phyloP scores from a whole-genome alignment of 345 rosid genomes.

The Salix viminalis region DNA sequence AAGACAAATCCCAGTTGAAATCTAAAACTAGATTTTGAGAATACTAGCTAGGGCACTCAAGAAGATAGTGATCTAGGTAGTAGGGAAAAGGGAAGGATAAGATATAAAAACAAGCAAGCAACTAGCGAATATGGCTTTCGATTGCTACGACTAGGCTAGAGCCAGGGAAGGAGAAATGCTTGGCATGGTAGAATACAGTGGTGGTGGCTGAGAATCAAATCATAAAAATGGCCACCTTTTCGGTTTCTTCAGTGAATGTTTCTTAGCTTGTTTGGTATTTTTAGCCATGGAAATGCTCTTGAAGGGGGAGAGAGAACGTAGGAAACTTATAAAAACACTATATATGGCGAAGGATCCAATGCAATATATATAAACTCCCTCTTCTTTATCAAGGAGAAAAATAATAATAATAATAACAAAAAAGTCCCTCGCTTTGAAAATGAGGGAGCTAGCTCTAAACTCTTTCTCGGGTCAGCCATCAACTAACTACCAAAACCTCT shows the following conservation, averaged over 20 bases:
- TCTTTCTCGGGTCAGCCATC: constrained; percentile 6
- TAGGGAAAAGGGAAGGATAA: background rate
- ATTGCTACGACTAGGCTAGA: too few relatives aligned
- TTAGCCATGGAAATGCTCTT: constrained; percentile 24
- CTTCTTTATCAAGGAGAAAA: background rate
- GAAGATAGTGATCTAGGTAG: background rate
- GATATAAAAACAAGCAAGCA: background rate
- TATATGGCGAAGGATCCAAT: constrained; percentile 93
- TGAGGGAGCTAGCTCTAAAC: background rate
- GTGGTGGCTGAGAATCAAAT: background rate
- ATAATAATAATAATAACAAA: background rate
- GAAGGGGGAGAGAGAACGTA: constrained; percentile 17
- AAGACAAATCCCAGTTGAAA: background rate
- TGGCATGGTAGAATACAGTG: background rate
- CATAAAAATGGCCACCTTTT: constrained; percentile 3
- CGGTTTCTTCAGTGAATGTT: constrained; percentile 8
- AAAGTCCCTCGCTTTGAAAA: constrained; percentile 14
- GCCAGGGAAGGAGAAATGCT: too few relatives aligned
- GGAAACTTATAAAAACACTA: constrained; percentile 28
- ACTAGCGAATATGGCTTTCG: background rate
- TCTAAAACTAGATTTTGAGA: background rate
- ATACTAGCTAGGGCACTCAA: background rate
- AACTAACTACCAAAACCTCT: constrained; percentile 4
- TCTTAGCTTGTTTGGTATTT: constrained; percentile 27
- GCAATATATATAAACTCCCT: constrained; percentile 34